Conservation (phyloP, 352 stramenopile species). For the Peronospora belbahrii region DNA sequence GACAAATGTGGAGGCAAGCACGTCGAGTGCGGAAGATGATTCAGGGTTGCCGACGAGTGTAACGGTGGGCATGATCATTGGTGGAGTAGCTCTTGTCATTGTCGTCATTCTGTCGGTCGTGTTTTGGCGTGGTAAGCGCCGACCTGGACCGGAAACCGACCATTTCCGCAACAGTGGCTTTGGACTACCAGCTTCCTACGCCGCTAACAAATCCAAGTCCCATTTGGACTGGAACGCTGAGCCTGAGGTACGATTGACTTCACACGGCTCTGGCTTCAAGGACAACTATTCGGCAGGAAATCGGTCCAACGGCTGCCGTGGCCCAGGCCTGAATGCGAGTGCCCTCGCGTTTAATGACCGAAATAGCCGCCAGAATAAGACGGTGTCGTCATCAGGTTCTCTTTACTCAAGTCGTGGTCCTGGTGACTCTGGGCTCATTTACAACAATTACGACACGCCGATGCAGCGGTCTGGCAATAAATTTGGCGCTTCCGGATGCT, state of each 20-base stretch:
- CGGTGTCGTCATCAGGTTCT: slow-evolving; percentile 53
- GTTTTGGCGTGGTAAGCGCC: slow-evolving; percentile 48
- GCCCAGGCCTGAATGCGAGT: slow-evolving; percentile 47
- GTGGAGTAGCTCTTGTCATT: slow-evolving; percentile 34
- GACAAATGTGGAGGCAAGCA: slow-evolving; percentile 26
- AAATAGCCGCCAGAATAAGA: slow-evolving; percentile 48
- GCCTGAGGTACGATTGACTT: slow-evolving; percentile 20
- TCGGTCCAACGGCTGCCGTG: slow-evolving; percentile 32
- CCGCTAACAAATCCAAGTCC: slow-evolving; percentile 45
- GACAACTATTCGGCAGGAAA: slow-evolving; percentile 37
- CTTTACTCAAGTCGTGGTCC: slow-evolving; percentile 29
- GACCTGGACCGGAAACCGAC: slow-evolving; percentile 31
- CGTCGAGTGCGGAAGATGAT: slow-evolving; percentile 4
- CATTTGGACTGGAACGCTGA: slow-evolving; percentile 61
- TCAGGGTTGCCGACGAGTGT: slow-evolving; percentile 33
- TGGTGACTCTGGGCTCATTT: slow-evolving; percentile 19
- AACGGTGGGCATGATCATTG: slow-evolving; percentile 42
- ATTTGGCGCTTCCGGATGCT: slow-evolving; percentile 8
- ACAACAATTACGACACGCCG: slow-evolving; percentile 34
- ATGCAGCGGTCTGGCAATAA: slow-evolving; percentile 25
- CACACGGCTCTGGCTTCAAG: slow-evolving; percentile 31
- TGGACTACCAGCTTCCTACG: slow-evolving; percentile 32
- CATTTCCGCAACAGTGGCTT: slow-evolving; percentile 58
- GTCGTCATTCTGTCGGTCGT: slow-evolving; percentile 43
- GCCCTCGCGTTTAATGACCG: slow-evolving; percentile 59